Evolutionary conservation across 1,284 basidiomycete species (phyloP).

Genomic region (Tausonia pullulans): DNA sequence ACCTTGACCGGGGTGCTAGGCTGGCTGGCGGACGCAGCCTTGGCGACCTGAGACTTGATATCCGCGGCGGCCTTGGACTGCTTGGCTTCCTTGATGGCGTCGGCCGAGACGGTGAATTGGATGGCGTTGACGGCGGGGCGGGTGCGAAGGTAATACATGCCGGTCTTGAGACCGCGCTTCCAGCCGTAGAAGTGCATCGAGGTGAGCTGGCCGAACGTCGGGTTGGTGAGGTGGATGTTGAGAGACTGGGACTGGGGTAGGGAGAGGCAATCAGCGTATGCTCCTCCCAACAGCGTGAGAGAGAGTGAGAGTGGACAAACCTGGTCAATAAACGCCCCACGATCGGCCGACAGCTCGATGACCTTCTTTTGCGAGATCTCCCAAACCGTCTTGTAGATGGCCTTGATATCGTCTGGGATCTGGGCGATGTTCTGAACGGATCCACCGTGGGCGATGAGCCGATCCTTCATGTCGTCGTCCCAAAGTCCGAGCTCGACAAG

Average conservation of each 20-base stretch:
- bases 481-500: constrained; percentile 91
- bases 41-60: not conserved
- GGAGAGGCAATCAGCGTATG: not conserved
- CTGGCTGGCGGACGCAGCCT: constrained; percentile 22
- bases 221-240: constrained; percentile 87
- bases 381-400: constrained; percentile 98
- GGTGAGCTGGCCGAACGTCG: constrained; percentile 86
- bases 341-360: constrained; percentile 94
- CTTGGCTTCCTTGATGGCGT: constrained; percentile 61
- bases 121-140: constrained; percentile 84
- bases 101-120: constrained; percentile 93
- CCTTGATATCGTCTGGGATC: constrained; percentile 83
- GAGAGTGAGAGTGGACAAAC: constrained; percentile 35
- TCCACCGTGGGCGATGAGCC: constrained; percentile 94
- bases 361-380: constrained; percentile 98
- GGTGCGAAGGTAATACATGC: constrained; percentile 88
- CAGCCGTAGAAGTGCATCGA: constrained; percentile 99
- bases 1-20: constrained; percentile 21
- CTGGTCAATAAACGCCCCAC: constrained; percentile 97
- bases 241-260: constrained; percentile 41
- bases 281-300: no score
- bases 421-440: constrained; percentile 82
- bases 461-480: constrained; percentile 99
- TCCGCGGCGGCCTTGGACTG: constrained; percentile 18
- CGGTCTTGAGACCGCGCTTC: constrained; percentile 99